Evolutionary conservation across 2,329 filamentous ascomycete species (phyloP), one percentile per base, ranked within the genome.

Genomic region (Calonectria honghensis): DNA sequence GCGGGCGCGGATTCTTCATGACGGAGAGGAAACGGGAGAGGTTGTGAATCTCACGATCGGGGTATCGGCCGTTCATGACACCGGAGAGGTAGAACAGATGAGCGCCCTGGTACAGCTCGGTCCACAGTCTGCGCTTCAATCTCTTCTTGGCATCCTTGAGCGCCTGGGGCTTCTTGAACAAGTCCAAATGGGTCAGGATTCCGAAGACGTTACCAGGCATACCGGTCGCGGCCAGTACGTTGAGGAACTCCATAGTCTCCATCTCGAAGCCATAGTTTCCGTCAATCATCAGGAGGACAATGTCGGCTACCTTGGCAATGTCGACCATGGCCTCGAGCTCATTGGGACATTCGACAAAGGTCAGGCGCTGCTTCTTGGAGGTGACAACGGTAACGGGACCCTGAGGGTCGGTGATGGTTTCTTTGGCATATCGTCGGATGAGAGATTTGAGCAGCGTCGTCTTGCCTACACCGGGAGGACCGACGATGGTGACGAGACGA

Each of bases 181-280:
- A 89, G 83, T 99, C 97, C 75, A 99, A 89, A 88, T 99, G 97
- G 20, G 97, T 98, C 57, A 99, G 90, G 72, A 99, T 96, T 68
- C 97, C 97, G 83, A 99, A 98, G 48, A 99, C 96, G 81, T 99
- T 99, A 78, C 97, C 96, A 0, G 97, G 97, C 96, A 99, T 98
- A 85, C 97, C 97, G 37, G 95, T 98, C 3, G 95, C 92, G n/a
- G 95, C 94, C 66, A 99, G 89, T 24, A 98, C 93, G 80, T 98
- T 98, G 82, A 99, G 88, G 76, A 99, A 99, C 86, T 99, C 97
- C 97, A 99, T 99, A 0, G 97, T 99, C 89, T 99, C 97, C 97
- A 99, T 99, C 87, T 99, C 97, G 83, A 99, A 99, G 18, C 97
- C 97, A 82, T 94, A 99, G 86, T 98, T 98, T 71, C 97, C 97